Conservation (phyloP, 306 rosid genomes). For the Glycine latifolia region DNA sequence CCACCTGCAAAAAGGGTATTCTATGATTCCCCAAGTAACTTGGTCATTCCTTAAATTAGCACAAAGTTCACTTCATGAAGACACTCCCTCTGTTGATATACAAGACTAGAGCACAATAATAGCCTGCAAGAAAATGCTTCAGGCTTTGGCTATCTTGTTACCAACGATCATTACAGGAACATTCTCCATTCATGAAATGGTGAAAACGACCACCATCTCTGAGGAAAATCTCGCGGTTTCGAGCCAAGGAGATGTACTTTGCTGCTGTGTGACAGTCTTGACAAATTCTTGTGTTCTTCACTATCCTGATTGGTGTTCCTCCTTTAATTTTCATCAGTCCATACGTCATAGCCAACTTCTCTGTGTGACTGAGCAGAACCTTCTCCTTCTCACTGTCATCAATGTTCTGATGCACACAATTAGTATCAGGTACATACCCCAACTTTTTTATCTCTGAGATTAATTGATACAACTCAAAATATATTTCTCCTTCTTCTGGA, state of each 20-base stretch:
- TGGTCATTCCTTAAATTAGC: constrained; percentile 31
- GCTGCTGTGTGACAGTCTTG: constrained; percentile 71
- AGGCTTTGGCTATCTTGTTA: constrained; percentile 14
- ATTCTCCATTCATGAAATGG: constrained; percentile 69
- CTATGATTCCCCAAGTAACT: constrained; percentile 34
- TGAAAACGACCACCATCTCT: constrained; percentile 71
- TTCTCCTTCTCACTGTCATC: constrained; percentile 65
- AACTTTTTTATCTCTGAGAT: constrained; percentile 58
- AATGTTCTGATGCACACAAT: constrained; percentile 66
- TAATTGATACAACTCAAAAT: constrained; percentile 66
- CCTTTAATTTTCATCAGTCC: constrained; percentile 62
- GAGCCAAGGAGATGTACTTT: constrained; percentile 64
- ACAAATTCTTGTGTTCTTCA: constrained; percentile 72
- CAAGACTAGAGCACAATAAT: constrained; percentile 7
- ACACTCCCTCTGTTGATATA: constrained; percentile 9
- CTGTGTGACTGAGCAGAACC: constrained; percentile 71
- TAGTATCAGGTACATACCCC: constrained; percentile 64
- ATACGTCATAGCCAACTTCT: constrained; percentile 75
- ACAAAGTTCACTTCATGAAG: constrained; percentile 28
- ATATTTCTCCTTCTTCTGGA: constrained; percentile 65
- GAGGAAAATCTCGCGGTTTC: constrained; percentile 56
- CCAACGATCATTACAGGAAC: constrained; percentile 76
- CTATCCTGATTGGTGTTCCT: constrained; percentile 66
- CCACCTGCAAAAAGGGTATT: constrained; percentile 17
- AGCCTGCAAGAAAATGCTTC: constrained; percentile 17